Evolutionary conservation across 257 asterid genomes (phyloP).

Genomic region (Sherardia arvensis): DNA sequence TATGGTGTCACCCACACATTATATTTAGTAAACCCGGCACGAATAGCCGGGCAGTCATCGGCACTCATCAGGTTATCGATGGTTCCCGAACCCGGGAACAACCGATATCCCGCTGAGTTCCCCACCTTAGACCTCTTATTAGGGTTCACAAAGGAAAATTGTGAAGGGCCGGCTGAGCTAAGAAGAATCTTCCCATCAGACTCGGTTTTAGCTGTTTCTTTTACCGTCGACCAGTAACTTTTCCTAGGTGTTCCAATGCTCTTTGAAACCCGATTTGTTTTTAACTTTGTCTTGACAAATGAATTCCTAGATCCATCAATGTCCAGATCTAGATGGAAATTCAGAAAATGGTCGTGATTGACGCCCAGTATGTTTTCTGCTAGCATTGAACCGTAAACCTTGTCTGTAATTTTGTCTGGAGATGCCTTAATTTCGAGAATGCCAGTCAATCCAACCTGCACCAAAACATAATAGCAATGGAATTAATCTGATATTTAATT

Average conservation of each 20-base stretch:
- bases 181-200: conserved; percentile 27
- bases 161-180: conserved; percentile 32
- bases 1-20: conserved; percentile 53
- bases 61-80: conserved; percentile 29
- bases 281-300: conserved; percentile 35
- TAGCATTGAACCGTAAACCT: conserved; percentile 40
- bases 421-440: conserved; percentile 49
- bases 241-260: conserved; percentile 22
- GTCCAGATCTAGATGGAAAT: conserved; percentile 61
- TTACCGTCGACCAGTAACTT: conserved; percentile 53
- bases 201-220: conserved; percentile 42
- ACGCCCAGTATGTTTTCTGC: conserved; percentile 43
- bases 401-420: conserved; percentile 20
- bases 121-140: conserved; percentile 47
- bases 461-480: too few species aligned
- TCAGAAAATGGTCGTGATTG: conserved; percentile 60
- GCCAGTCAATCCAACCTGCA: conserved; percentile 48
- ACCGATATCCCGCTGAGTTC: conserved; percentile 41
- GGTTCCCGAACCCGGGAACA: conserved; percentile 36
- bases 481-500: too few species aligned
- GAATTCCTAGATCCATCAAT: conserved; percentile 48
- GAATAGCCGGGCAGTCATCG: conserved; percentile 51
- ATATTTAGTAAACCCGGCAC: conserved; percentile 56
- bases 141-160: conserved; percentile 41
- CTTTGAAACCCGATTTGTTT: conserved; percentile 7